Conservation (phyloP, 495 filamentous ascomycete species). For the Evansstolkia leycettana region DNA sequence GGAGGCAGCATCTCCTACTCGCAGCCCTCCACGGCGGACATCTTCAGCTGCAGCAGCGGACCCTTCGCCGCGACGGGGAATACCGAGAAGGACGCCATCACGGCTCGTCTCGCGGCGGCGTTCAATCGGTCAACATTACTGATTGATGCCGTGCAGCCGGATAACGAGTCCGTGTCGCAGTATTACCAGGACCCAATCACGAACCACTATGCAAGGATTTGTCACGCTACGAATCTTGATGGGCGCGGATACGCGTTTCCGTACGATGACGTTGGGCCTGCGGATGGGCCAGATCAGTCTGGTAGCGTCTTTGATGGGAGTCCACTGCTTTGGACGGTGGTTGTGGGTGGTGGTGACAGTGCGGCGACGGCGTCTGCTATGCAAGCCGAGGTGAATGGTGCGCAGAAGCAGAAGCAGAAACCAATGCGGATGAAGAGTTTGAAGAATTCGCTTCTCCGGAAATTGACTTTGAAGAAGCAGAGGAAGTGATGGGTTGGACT, state of each 20-base stretch:
- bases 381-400: too few species aligned
- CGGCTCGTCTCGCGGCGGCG: slow-evolving; percentile 54
- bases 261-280: slow-evolving; percentile 61
- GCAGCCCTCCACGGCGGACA: slow-evolving; percentile 47
- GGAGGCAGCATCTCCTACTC: slow-evolving; percentile 34
- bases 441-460: too few species aligned
- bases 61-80: slow-evolving; percentile 46
- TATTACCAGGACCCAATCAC: slow-evolving; percentile 48
- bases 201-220: slow-evolving; percentile 60
- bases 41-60: slow-evolving; percentile 62
- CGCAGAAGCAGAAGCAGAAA: too few species aligned
- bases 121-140: slow-evolving; percentile 57
- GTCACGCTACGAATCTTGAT: slow-evolving; percentile 50
- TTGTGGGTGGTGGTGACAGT: slow-evolving; percentile 51
- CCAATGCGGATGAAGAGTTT: too few species aligned
- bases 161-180: slow-evolving; percentile 24
- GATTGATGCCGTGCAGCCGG: slow-evolving; percentile 31
- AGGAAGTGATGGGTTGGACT: too few species aligned
- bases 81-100: slow-evolving; percentile 36
- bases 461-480: too few species aligned
- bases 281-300: slow-evolving; percentile 44
- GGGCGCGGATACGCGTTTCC: slow-evolving; percentile 63
- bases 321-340: slow-evolving; percentile 46
- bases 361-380: too few species aligned
- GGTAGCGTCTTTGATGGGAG: slow-evolving; percentile 48